A percentile compares a stretch with the other conserved stretches of the same genome.
phyloP scores from a whole-genome alignment of 805 yeast genomes.

The Yueomyces sp. region DNA sequence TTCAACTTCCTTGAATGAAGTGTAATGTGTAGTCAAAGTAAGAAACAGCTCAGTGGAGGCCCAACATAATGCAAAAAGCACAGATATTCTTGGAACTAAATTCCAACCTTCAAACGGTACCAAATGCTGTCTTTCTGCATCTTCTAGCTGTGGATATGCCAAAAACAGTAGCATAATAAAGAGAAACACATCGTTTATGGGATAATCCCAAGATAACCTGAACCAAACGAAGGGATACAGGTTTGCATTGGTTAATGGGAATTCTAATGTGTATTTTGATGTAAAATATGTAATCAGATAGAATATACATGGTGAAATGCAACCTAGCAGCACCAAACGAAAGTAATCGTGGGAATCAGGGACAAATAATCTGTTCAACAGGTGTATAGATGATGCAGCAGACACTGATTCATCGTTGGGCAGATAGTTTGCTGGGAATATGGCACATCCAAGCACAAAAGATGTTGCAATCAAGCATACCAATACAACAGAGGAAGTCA shows the following conservation, averaged over 20 bases:
- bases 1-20: slow-evolving; percentile 15
- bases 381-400: no score
- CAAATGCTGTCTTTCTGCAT: slow-evolving; percentile 1
- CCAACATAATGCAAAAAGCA: slow-evolving; percentile 27
- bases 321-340: slow-evolving; percentile 25
- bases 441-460: no score
- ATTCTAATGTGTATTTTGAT: slow-evolving; percentile 4
- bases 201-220: slow-evolving; percentile 20
- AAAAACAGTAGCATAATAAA: slow-evolving; percentile 24
- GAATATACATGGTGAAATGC: slow-evolving; percentile 24
- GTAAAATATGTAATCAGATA: slow-evolving; percentile 20
- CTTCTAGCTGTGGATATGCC: slow-evolving; percentile 29
- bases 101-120: slow-evolving; percentile 18
- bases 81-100: slow-evolving; percentile 28
- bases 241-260: no score
- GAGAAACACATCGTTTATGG: slow-evolving; percentile 25
- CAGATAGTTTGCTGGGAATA: no score
- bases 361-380: slow-evolving; percentile 12
- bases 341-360: slow-evolving; percentile 29
- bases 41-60: slow-evolving; percentile 23
- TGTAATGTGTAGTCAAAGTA: slow-evolving; percentile 14
- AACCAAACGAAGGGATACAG: slow-evolving; percentile 1
- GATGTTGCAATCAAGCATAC: no score
- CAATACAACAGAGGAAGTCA: not conserved
- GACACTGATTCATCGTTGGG: no score